phyloP scores from a whole-genome alignment of 2,329 filamentous ascomycete species.

The Dendryphion nanum region DNA sequence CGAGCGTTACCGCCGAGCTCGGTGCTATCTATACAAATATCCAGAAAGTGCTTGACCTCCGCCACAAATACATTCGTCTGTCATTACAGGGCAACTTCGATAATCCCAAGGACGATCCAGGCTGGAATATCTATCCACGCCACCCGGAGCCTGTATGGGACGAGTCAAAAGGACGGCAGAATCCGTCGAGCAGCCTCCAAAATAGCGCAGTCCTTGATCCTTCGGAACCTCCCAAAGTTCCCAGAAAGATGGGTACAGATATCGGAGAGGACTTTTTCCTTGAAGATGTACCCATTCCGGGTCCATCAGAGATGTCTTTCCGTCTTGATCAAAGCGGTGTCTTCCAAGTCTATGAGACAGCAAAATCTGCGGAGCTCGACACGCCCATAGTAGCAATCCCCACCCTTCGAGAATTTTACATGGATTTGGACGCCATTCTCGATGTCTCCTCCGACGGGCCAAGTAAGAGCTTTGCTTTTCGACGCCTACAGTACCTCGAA shows the following conservation, averaged over 20 bases:
- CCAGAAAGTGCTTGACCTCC: conserved; percentile 80
- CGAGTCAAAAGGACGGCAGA: conserved; percentile 50
- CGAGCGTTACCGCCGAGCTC: conserved; percentile 80
- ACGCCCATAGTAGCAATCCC: conserved; percentile 80
- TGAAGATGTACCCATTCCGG: conserved; percentile 74
- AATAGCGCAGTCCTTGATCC: conserved; percentile 37
- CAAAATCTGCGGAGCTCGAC: conserved; percentile 59
- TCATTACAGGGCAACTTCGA: conserved; percentile 80
- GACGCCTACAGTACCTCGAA: conserved; percentile 90
- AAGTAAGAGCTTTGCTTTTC: conserved; percentile 95
- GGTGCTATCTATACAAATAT: conserved; percentile 86
- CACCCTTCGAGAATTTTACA: conserved; percentile 90
- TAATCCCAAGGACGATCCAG: conserved; percentile 81
- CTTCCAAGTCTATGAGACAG: conserved; percentile 84
- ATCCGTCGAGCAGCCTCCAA: conserved; percentile 37
- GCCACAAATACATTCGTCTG: conserved; percentile 83
- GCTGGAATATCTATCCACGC: conserved; percentile 86
- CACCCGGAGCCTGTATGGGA: conserved; percentile 91
- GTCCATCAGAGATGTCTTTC: conserved; percentile 69
- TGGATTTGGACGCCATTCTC: conserved; percentile 84
- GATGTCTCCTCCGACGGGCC: conserved; percentile 93
- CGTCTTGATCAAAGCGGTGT: conserved; percentile 80
- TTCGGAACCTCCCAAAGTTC: conserved; percentile 44
- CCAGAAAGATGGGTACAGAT: conserved; percentile 81
- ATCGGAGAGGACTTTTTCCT: conserved; percentile 92